Evolutionary conservation across 108 stramenopile genomes (phyloP), one percentile per base, ranked within the genome.

Genomic region (Mediolabrus comicus): DNA sequence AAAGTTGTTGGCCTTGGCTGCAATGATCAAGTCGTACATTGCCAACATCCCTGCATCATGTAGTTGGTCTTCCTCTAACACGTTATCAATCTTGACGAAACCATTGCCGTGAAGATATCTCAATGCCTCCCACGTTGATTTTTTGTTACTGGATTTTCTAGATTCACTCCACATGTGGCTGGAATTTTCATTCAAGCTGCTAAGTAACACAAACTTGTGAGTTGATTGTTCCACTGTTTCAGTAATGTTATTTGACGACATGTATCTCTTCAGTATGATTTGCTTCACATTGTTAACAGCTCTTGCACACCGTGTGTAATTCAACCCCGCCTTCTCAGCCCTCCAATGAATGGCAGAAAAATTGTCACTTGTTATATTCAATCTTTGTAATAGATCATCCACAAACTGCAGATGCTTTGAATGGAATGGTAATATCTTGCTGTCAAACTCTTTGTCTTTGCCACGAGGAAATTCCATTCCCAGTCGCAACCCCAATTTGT

Each of bases 261-360:
- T 46, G 43, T 46, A 19, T 46, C 17, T 17, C 43, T 19, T 46
- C 43, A 46, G 19, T 7, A 46, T 41, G 34, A 36, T 22, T 11
- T 41, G 7, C 39, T 61, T 61, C 16, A 25, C 25, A 25, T 61
- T 9, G 22, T 43, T 43, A n/a, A 62, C 49, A 26, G 12, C 25
- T 16, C n/a, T 26, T 52, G 60, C 60, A 52, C 60, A 62, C 3
- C 12, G 17, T 17, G 19, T 52, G 60, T 49, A 62, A 24, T 62
- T 22, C 46, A 62, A 51, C 10, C 28, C 43, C 19, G 8, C 1
- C 13, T 22, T 46, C 28, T 62, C 60, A 3, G 27, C 60, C 14
- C 60, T 46, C 60, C 60, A 62, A 6, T 62, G 60, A 52, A 62
- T 52, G 7, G 49, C 60, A 14, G 41, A 49, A 52, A 62, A 62